Percentiles rank a stretch among this genome's conserved stretches.
Evolutionary conservation across 805 yeast species (phyloP).

Genomic region (Kregervanrija fluxuum): DNA sequence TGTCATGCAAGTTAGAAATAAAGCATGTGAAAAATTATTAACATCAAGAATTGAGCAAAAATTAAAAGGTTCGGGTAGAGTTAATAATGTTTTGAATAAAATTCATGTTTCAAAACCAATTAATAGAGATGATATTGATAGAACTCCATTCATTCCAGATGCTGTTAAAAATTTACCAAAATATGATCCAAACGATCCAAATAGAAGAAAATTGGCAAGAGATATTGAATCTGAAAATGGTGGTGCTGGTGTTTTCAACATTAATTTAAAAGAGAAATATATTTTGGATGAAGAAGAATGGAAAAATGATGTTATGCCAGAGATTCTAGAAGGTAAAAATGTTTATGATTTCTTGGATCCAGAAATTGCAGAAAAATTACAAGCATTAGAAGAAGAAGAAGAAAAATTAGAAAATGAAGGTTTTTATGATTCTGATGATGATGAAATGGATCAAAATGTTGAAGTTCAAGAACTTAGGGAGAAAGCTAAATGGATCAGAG

Average conservation of each 20-base stretch:
- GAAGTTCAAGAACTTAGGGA: slow-evolving; percentile 63
- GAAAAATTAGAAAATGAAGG: slow-evolving; percentile 91
- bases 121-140: slow-evolving; percentile 75
- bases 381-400: slow-evolving; percentile 95
- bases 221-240: slow-evolving; percentile 94
- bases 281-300: slow-evolving; percentile 92
- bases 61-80: slow-evolving; percentile 86
- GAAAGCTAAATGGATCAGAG: slow-evolving; percentile 93
- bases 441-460: slow-evolving; percentile 50
- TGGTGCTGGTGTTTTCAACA: slow-evolving; percentile 97
- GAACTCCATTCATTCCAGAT: slow-evolving; percentile 81
- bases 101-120: slow-evolving; percentile 92
- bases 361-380: slow-evolving; percentile 87
- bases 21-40: slow-evolving; percentile 93
- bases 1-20: slow-evolving; percentile 91
- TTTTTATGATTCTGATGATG: slow-evolving; percentile 84
- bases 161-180: slow-evolving; percentile 51
- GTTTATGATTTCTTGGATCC: slow-evolving; percentile 97
- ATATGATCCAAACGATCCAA: slow-evolving; percentile 75
- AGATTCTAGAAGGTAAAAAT: slow-evolving; percentile 89
- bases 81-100: slow-evolving; percentile 82
- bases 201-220: slow-evolving; percentile 72
- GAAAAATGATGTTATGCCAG: slow-evolving; percentile 98
- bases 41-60: slow-evolving; percentile 96
- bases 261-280: slow-evolving; percentile 89